phyloP scores from a whole-genome alignment of 768 basidiomycete species.

The Exsudoporus frostii region DNA sequence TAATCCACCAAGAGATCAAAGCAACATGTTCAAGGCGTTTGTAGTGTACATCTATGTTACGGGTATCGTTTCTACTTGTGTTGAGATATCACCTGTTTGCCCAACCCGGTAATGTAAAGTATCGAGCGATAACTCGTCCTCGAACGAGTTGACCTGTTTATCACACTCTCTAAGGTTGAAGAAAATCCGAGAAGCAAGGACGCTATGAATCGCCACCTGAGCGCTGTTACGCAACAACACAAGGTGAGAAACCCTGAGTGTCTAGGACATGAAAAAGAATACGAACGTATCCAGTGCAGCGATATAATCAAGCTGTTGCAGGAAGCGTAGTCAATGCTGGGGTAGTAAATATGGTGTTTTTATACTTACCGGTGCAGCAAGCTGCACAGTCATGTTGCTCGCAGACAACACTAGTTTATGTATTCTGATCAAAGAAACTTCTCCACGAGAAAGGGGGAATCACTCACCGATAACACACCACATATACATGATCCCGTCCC shows the following conservation, averaged over 20 bases:
- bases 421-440: neutral
- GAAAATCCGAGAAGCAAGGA: slow-evolving; percentile 27
- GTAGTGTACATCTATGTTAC: neutral
- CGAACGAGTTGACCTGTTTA: neutral
- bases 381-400: slow-evolving; percentile 13
- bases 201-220: slow-evolving; percentile 26
- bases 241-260: slow-evolving; percentile 2
- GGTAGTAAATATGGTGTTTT: neutral
- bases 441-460: neutral
- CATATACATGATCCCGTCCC: slow-evolving; percentile 30
- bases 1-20: neutral
- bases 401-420: slow-evolving; percentile 10
- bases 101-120: slow-evolving; percentile 1
- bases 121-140: neutral
- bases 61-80: neutral
- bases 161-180: slow-evolving; percentile 26
- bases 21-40: neutral
- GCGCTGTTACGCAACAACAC: slow-evolving; percentile 13
- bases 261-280: neutral
- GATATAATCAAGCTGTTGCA: slow-evolving; percentile 12
- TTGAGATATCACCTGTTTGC: neutral
- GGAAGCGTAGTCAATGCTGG: neutral
- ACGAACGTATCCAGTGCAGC: slow-evolving; percentile 24
- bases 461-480: slow-evolving; percentile 19
- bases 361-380: slow-evolving; percentile 20